phyloP scores from a whole-genome alignment of 352 stramenopile genomes.

The Phytophthora fragariae region DNA sequence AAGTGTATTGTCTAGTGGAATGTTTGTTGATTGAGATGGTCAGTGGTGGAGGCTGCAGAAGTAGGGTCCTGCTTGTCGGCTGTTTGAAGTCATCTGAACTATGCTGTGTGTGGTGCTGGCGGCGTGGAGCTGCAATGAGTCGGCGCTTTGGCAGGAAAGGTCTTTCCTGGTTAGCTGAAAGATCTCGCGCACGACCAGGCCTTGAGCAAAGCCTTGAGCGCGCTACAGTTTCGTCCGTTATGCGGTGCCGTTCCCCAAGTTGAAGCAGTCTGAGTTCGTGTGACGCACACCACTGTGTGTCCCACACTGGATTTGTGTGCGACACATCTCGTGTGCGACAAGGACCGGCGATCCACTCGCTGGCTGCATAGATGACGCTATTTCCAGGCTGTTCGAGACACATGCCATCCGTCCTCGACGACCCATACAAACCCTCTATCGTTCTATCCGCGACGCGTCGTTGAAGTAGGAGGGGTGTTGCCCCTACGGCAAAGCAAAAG shows the following conservation, averaged over 20 bases:
- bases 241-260: constrained; percentile 17
- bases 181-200: no score
- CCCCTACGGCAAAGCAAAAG: background rate
- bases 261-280: constrained; percentile 21
- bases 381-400: constrained; percentile 4
- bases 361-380: constrained; percentile 14
- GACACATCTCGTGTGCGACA: constrained; percentile 23
- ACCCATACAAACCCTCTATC: constrained; percentile 20
- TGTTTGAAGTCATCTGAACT: no score
- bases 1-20: no score
- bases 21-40: no score
- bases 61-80: no score
- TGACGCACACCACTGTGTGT: constrained; percentile 23
- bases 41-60: no score
- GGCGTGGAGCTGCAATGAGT: no score
- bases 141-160: no score
- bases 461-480: constrained; percentile 25
- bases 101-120: no score
- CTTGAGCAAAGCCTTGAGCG: no score
- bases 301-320: constrained; percentile 18
- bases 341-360: background rate
- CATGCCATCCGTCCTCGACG: constrained; percentile 23
- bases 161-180: no score
- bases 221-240: constrained; percentile 33
- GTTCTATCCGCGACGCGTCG: background rate